Conservation (phyloP, 1,139 yeast genomes). For the Yamadazyma spencermartinsiae region DNA sequence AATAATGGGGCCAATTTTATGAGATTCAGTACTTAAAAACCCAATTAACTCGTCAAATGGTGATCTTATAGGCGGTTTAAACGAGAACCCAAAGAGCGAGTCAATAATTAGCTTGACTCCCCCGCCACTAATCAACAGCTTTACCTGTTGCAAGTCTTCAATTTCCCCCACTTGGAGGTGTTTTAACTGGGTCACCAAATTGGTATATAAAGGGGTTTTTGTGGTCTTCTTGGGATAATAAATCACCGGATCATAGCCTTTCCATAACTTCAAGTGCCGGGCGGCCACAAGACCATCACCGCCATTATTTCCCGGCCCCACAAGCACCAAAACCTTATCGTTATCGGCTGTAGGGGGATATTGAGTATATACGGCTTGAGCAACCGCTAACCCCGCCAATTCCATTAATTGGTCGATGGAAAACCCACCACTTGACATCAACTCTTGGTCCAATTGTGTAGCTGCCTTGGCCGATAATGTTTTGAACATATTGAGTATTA, state of each 20-base stretch:
- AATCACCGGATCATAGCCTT: slow-evolving; percentile 65
- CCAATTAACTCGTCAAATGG: slow-evolving; percentile 69
- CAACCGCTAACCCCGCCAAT: slow-evolving; percentile 91
- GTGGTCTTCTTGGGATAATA: slow-evolving; percentile 64
- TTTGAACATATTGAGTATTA: slow-evolving; percentile 21
- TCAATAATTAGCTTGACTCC: slow-evolving; percentile 56
- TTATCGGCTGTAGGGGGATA: slow-evolving; percentile 45
- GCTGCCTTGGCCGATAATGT: slow-evolving; percentile 69
- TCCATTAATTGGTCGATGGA: slow-evolving; percentile 96
- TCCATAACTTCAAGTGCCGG: slow-evolving; percentile 80
- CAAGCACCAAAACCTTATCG: slow-evolving; percentile 61
- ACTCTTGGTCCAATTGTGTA: slow-evolving; percentile 75
- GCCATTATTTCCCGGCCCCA: slow-evolving; percentile 96
- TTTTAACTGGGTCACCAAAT: slow-evolving; percentile 58
- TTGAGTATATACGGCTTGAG: slow-evolving; percentile 73
- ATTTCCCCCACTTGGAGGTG: slow-evolving; percentile 52
- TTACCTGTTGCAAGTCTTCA: slow-evolving; percentile 35
- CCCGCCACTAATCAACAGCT: slow-evolving; percentile 22
- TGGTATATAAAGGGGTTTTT: slow-evolving; percentile 42
- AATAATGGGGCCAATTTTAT: slow-evolving; percentile 55
- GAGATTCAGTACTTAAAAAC: slow-evolving; percentile 36
- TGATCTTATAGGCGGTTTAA: slow-evolving; percentile 80
- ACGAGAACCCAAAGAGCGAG: slow-evolving; percentile 90
- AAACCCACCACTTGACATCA: slow-evolving; percentile 84
- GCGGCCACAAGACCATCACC: slow-evolving; percentile 98